A percentile compares a stretch with the other conserved stretches of the same genome.
These are phyloP conservation scores for Chlorella vulgaris DNA, from an alignment of 139 green algal species.

Conservation along the genomic window DNA sequence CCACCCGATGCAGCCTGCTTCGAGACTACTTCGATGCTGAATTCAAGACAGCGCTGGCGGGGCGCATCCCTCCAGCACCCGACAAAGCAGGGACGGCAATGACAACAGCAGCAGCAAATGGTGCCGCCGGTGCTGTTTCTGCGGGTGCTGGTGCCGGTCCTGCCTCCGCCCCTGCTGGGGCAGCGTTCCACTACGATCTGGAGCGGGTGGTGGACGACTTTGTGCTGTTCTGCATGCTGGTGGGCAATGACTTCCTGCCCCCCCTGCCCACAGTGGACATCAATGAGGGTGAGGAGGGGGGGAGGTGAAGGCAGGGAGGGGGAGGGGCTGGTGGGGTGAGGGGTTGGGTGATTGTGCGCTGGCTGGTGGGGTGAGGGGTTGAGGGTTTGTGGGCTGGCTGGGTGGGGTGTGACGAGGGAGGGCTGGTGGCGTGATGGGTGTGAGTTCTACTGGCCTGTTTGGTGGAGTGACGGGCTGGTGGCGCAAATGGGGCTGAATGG, in stretches of 20 bases:
- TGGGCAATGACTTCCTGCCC: constrained; percentile 97
- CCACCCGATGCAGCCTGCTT: constrained; percentile 70
- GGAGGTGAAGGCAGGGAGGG: background rate
- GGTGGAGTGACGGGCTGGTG: too few species aligned
- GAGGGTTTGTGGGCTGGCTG: too few species aligned
- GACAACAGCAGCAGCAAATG: background rate
- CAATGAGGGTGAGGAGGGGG: constrained; percentile 78
- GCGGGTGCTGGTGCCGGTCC: background rate
- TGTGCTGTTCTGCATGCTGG: constrained; percentile 95
- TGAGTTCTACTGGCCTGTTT: too few species aligned
- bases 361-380: background rate
- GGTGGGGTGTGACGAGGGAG: too few species aligned
- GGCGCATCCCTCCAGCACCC: too few species aligned
- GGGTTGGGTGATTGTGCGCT: background rate
- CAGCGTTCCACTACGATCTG: constrained; percentile 63
- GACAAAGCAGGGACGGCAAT: too few species aligned
- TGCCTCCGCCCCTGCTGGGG: constrained; percentile 25
- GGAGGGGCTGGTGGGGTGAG: background rate
- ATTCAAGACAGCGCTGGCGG: constrained; percentile 50
- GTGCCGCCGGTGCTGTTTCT: background rate
- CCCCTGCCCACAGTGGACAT: constrained; percentile 91
- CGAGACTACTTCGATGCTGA: constrained; percentile 91
- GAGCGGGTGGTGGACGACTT: constrained; percentile 95
- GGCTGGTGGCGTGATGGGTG: too few species aligned
- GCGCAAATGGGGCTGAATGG: too few species aligned